phyloP scores from a whole-genome alignment of 768 basidiomycete species.

The Russula earlei region DNA sequence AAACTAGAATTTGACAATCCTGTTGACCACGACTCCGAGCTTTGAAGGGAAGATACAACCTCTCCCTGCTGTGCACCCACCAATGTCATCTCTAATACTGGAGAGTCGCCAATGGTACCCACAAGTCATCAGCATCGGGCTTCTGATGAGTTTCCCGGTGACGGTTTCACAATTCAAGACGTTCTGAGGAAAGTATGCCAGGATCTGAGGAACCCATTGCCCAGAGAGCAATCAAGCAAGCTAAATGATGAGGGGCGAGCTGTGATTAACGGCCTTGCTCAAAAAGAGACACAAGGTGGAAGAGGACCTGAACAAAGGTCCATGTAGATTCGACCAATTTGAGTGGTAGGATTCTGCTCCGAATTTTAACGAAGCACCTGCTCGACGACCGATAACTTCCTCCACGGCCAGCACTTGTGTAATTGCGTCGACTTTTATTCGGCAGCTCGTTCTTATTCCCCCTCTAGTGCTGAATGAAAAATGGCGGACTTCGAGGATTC shows the following conservation, averaged over 20 bases:
- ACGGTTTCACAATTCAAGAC: neutral
- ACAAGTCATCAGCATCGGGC: neutral
- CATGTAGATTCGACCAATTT: neutral
- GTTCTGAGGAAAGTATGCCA: neutral
- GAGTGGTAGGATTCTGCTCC: neutral
- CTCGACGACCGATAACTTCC: neutral
- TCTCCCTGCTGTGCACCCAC: constrained; percentile 1
- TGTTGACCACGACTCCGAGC: neutral
- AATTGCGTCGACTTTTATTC: neutral
- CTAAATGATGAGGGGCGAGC: neutral
- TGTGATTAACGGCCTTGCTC: neutral
- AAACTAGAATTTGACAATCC: neutral
- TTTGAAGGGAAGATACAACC: neutral
- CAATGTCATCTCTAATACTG: neutral
- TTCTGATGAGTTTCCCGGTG: neutral
- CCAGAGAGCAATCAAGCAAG: neutral
- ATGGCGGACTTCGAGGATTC: neutral
- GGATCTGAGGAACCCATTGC: neutral
- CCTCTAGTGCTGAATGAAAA: neutral
- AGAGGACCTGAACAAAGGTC: neutral
- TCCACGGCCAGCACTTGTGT: neutral
- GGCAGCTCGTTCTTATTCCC: neutral
- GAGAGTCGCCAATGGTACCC: constrained; percentile 10
- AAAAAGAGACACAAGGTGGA: neutral
- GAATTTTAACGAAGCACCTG: neutral